Evolutionary conservation across 1,139 yeast genomes (phyloP).

Genomic region (Petasospora fabianii): DNA sequence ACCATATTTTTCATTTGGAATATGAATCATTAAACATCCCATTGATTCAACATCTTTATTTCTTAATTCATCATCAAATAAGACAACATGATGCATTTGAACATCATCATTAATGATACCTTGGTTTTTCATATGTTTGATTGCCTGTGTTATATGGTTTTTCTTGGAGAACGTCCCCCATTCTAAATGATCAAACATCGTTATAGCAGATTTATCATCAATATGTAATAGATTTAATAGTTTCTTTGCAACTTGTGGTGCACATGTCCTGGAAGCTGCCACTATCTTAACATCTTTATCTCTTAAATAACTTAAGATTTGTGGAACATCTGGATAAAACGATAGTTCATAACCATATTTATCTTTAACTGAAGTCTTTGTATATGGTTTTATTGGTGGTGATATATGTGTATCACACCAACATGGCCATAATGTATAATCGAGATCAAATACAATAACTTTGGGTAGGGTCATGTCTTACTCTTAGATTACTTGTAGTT

Average conservation of each 20-base stretch:
- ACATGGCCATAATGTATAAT: conserved; percentile 75
- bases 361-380: conserved; percentile 26
- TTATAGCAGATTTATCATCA: conserved; percentile 43
- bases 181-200: conserved; percentile 50
- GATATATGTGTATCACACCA: conserved; percentile 68
- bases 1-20: conserved; percentile 42
- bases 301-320: conserved; percentile 44
- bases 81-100: conserved; percentile 46
- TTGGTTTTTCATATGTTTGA: conserved; percentile 18
- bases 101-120: conserved; percentile 35
- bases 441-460: conserved; percentile 70
- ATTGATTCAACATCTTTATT: conserved; percentile 61
- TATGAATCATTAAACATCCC: conserved; percentile 58
- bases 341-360: conserved; percentile 44
- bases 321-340: conserved; percentile 59
- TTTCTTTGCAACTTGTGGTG: conserved; percentile 55
- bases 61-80: conserved; percentile 68
- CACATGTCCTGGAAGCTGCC: conserved; percentile 65
- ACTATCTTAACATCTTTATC: conserved; percentile 45
- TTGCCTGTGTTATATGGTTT: conserved; percentile 46
- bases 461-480: no score
- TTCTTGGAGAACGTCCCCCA: conserved; percentile 70
- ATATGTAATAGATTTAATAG: conserved; percentile 48
- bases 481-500: no score
- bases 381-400: conserved; percentile 42